Evolutionary conservation across 176 grass and related monocot species (phyloP), one percentile per base, ranked within the genome.

Genomic region (Guadua angustifolia): DNA sequence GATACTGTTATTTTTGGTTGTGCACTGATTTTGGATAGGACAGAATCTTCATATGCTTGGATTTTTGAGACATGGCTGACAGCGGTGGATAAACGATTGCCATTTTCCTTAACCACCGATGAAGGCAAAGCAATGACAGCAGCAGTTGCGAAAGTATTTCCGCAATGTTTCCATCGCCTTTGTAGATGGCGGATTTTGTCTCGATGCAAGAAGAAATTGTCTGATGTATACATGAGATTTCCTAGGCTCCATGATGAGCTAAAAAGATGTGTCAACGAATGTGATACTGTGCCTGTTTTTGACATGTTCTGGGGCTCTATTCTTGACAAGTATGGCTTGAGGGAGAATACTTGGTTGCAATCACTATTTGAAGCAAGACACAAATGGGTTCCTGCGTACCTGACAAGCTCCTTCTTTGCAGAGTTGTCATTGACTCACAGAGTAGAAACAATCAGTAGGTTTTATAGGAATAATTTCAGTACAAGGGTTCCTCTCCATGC

Each of bases 141-240:
- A 73, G 87, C 95, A 69, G 91, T 98, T 80, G 82, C 80, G 14
- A 89, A 89, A 73, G 80, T 92, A 75, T 95, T 98, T 87, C 93
- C 95, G 44, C 87, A 92, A 18, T 92, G 92, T 62, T 87, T 75
- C 61, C 95, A 98, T 89, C 90, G 93, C n/a, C 83, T 95, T 46
- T 98, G 95, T 66, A 94, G 95, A 85, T 98, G 95, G 95, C 71
- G 87, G 22, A 85, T 98, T 78, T 91, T 98, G 59, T 90, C 95
- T 62, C 93, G 91, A 86, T 98, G 93, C 75, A 95, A 92, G 87
- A 98, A 91, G 85, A 95, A 88, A 82, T 68, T 98, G 5, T 92
- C 87, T 79, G 95, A 95, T 88, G 74, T 90, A 39, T 92, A 84
- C 87, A 61, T 60, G 38, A 92, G 79, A 72, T 92, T 86, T 85